Base-by-base conservation (phyloP, 441 rosid genomes). In the Eutrema salsugineum region DNA sequence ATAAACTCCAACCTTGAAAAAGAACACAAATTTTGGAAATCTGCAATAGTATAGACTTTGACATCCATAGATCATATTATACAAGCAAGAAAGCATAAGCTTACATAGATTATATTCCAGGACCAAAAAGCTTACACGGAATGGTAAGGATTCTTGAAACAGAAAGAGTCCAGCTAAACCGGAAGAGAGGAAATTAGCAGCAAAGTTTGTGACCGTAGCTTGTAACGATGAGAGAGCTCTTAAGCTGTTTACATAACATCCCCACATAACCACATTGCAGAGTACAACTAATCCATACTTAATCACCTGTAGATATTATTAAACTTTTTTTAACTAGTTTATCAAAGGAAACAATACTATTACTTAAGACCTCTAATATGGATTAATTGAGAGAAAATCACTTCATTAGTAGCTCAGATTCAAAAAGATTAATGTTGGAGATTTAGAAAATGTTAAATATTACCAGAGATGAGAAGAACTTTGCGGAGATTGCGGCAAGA, bases 191-290 rank as follows among this genome's bases (percentile, higher is more conserved):
- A 93, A 91, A 78, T 89, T 91, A 35, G 94, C 84, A 35, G 96
- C 90, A 27, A 93, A 93, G 64, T 93, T 93, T 1, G 94, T 87
- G 30, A 88, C 94, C 0, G 96, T 89, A 63, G 98, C 97, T 84
- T 91, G 97, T 32, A 89, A 77, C 11, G 97, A 88, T 0, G 93
- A 88, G 15, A 93, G 90, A 70, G 90, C 87, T 83, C 84, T 91
- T 35, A 93, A 86, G 83, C 97, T 93, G 79, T 83, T 86, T 50
- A 93, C 89, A 53, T 89, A 93, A 73, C 96, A 93, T 68, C 87
- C 96, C 98, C 98, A 93, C 91, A 93, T 89, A 33, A 81, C 77
- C 39, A 89, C 79, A 39, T 91, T 93, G 68, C 87, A 91, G 2
- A 88, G 19, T 48, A 88, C 77, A 54, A 93, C 86, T 79, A 86